These are phyloP conservation scores for Tolypocladium endophyticum DNA, from an alignment of 2,329 filamentous ascomycete species.

Conservation along the genomic window DNA sequence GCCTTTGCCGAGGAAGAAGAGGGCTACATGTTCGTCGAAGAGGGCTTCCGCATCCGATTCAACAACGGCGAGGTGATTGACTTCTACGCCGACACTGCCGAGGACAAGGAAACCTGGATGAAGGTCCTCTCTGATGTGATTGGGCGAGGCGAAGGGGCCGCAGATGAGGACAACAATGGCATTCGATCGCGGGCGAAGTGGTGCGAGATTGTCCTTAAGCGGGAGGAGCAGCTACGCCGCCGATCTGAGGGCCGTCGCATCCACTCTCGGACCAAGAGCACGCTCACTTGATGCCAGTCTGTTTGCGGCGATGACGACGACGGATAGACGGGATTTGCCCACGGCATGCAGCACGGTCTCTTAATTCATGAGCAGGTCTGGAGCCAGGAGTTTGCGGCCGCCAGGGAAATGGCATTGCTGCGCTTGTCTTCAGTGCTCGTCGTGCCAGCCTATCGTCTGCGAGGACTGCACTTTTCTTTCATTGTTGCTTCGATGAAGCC, in stretches of 20 bases:
- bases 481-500: conserved; percentile 2
- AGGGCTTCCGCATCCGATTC: conserved; percentile 97
- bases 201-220: conserved; percentile 57
- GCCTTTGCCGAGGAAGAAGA: conserved; percentile 98
- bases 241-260: conserved; percentile 40
- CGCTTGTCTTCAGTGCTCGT: neutral
- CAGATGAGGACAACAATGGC: conserved; percentile 32
- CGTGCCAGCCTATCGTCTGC: neutral
- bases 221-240: conserved; percentile 48
- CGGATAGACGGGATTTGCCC: neutral
- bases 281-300: conserved; percentile 29
- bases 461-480: neutral
- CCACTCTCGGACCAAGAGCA: conserved; percentile 49
- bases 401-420: neutral
- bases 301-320: neutral
- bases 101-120: conserved; percentile 94
- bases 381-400: neutral
- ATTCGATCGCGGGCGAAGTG: conserved; percentile 45
- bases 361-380: neutral
- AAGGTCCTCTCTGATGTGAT: conserved; percentile 66
- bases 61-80: conserved; percentile 97
- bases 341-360: neutral
- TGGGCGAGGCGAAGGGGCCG: conserved; percentile 40
- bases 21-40: conserved; percentile 98
- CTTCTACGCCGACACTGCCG: conserved; percentile 86